Base-by-base conservation (phyloP, 139 green algal species). In the Auxenochlorella pyrenoidosa region DNA sequence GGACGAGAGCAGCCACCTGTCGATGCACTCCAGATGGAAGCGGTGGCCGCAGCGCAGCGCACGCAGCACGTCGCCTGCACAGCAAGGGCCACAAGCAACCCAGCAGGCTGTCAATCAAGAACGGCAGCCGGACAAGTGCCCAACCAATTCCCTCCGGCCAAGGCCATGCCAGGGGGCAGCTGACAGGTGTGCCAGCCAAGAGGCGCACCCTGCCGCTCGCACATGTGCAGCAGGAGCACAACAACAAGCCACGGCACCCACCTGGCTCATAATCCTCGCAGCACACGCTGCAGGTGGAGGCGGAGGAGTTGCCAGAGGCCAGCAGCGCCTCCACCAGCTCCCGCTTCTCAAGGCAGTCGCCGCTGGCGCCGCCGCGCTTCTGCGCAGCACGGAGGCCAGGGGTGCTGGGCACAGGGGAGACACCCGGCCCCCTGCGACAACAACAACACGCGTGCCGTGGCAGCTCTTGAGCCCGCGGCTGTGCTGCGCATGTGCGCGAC, bases 1-100 rank as follows among this genome's bases (percentile, higher is more conserved):
- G 8, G 75, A 75, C 34, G 44, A 85, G 15, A 96, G 85, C 30
- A 94, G 86, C 94, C 94, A 96, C 36, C 82, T 77, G 82, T 96
- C 93, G 43, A 96, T 83, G 75, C 94, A 96, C 86, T 95, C 93
- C 38, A 94, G 70, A 85, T 95, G 93, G 85, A 91, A 95, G 8
- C 84, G 66, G 86, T 95, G 93, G 32, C 75, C 73, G 87, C 94
- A 96, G 72, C 75, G 87, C 79, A 96, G 84, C 75, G 90, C 83
- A 1, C 93, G 89, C 85, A 95, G 88, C 36, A 90, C 82, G 70
- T 96, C 93, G 26, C 92, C 93, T 60, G 79, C 60, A 54, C 44
- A 41, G 38, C 30, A 21, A 19, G 60, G 13, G 21, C 19, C 6
- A 22, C 15, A 4, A 32, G 40, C 54, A 21, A 63, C 18, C 12